phyloP scores from a whole-genome alignment of 345 rosid genomes.

The Melaleuca quinquenervia region DNA sequence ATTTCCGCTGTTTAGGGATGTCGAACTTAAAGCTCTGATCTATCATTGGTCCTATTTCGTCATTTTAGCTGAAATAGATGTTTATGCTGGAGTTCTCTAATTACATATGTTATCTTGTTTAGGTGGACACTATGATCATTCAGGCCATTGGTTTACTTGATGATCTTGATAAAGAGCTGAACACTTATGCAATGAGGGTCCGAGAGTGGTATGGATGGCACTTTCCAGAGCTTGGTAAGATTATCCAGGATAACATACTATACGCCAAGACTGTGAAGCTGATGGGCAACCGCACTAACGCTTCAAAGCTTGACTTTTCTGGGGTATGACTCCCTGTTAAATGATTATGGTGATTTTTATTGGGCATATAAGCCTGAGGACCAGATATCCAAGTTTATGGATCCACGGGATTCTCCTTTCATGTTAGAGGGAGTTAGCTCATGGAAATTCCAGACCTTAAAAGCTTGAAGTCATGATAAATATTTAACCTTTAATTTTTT shows the following conservation, averaged over 20 bases:
- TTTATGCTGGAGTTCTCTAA: background rate
- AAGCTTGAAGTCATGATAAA: background rate
- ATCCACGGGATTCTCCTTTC: background rate
- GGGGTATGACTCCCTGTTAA: slow-evolving; percentile 25
- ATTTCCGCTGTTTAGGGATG: background rate
- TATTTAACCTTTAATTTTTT: background rate
- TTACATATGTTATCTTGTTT: background rate
- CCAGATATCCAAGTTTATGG: background rate
- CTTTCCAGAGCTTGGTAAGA: slow-evolving; percentile 95
- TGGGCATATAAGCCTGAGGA: background rate
- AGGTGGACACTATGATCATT: slow-evolving; percentile 97
- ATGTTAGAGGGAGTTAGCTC: background rate
- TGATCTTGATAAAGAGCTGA: slow-evolving; percentile 93
- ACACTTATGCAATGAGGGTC: slow-evolving; percentile 87
- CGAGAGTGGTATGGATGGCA: slow-evolving; percentile 98
- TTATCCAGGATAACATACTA: slow-evolving; percentile 63
- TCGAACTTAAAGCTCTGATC: background rate
- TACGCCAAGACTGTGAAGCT: slow-evolving; percentile 81
- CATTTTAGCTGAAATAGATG: background rate
- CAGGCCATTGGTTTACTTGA: slow-evolving; percentile 94
- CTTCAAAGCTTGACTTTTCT: slow-evolving; percentile 83
- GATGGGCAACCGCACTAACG: slow-evolving; percentile 75
- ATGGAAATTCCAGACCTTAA: background rate
- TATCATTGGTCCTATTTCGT: background rate
- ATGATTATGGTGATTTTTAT: background rate